A percentile compares a stretch with the other conserved stretches of the same genome.
Evolutionary conservation across 352 stramenopile species (phyloP).

Genomic region (Pythium periplocum): DNA sequence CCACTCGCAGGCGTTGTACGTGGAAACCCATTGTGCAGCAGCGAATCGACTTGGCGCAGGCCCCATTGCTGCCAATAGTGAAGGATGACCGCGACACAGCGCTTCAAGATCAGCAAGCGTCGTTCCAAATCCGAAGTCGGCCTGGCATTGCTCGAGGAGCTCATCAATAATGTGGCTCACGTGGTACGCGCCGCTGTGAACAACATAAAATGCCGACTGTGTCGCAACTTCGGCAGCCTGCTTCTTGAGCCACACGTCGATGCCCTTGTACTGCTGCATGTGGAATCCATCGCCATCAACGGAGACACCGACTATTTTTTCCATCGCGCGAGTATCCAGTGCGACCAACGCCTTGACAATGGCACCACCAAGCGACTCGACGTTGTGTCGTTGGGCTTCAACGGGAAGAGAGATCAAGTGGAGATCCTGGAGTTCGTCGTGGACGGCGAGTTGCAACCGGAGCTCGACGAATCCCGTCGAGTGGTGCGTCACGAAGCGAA

Average conservation of each 20-base stretch:
- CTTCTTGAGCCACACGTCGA: conserved; percentile 24
- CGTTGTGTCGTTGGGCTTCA: conserved; percentile 25
- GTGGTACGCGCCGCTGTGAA: conserved; percentile 35
- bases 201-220: conserved; percentile 32
- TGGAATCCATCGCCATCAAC: conserved; percentile 45
- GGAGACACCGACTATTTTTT: conserved; percentile 42
- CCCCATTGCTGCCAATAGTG: conserved; percentile 19
- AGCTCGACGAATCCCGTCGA: conserved; percentile 37
- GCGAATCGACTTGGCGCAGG: conserved; percentile 11
- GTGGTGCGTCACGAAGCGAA: conserved; percentile 32
- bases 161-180: conserved; percentile 40
- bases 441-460: conserved; percentile 27
- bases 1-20: conserved; percentile 38
- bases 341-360: conserved; percentile 25
- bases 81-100: conserved; percentile 18
- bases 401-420: conserved; percentile 35
- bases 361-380: conserved; percentile 18
- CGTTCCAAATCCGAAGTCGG: conserved; percentile 31
- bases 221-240: conserved; percentile 17
- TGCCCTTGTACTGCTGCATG: conserved; percentile 28
- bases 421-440: conserved; percentile 46
- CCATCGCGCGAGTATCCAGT: conserved; percentile 26
- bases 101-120: conserved; percentile 30
- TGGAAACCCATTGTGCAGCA: conserved; percentile 31
- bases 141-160: conserved; percentile 32